Percentiles rank a stretch among this genome's conserved stretches.
phyloP scores from a whole-genome alignment of 208 protist species.

The Trypanosoma theileri region DNA sequence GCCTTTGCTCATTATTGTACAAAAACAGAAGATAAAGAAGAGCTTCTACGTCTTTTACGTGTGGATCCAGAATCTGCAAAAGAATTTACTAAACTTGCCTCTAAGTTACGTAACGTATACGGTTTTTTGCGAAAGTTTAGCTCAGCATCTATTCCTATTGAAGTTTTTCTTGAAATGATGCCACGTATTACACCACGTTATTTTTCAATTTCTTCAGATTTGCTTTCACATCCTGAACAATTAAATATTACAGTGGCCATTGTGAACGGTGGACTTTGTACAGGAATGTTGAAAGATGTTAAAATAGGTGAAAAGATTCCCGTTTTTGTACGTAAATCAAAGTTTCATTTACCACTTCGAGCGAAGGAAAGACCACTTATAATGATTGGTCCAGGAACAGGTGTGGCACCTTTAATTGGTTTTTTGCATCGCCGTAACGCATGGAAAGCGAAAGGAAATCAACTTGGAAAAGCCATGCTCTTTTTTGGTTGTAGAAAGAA shows the following conservation, averaged over 20 bases:
- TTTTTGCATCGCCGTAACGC: conserved; percentile 91
- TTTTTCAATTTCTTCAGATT: conserved; percentile 96
- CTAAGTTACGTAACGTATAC: conserved; percentile 69
- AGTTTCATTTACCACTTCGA: conserved; percentile 88
- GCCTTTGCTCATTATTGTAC: conserved; percentile 87
- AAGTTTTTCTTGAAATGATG: conserved; percentile 92
- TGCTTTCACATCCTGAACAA: conserved; percentile 57
- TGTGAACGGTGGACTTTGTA: conserved; percentile 91
- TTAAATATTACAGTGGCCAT: conserved; percentile 89
- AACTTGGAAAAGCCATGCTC: conserved; percentile 67
- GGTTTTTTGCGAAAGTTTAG: conserved; percentile 84
- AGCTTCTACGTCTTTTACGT: conserved; percentile 68
- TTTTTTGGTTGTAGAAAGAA: conserved; percentile 90
- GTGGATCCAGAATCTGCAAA: conserved; percentile 71
- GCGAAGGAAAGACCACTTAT: conserved; percentile 82
- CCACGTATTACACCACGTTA: conserved; percentile 92
- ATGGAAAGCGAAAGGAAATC: conserved; percentile 73
- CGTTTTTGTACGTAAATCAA: conserved; percentile 93
- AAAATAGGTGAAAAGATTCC: conserved; percentile 64
- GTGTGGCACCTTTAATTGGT: conserved; percentile 93
- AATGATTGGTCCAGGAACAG: conserved; percentile 96
- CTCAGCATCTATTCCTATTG: conserved; percentile 76
- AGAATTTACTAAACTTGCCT: conserved; percentile 68
- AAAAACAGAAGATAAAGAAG: conserved; percentile 70
- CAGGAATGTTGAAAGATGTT: conserved; percentile 78